Percentiles rank a stretch among this genome's conserved stretches.
Conservation (phyloP, 129 eudicot genomes). For the Pseudognaphalium luteoalbum region DNA sequence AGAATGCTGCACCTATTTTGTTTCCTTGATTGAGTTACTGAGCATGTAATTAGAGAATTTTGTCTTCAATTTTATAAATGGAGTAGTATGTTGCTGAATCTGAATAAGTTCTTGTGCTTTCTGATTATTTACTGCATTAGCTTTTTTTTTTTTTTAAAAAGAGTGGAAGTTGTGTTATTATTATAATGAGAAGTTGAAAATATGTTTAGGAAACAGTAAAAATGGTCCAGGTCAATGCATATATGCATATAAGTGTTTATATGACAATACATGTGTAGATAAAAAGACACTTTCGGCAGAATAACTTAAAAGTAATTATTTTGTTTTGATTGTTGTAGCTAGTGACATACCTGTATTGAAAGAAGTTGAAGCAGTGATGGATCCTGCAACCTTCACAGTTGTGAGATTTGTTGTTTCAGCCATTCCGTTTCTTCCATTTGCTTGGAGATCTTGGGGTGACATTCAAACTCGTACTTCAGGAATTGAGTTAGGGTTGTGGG, state of each 20-base stretch:
- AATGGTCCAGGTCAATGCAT: neutral
- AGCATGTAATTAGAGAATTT: neutral
- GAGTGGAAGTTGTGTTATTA: neutral
- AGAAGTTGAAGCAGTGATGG: slow-evolving; percentile 82
- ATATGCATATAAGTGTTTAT: no score
- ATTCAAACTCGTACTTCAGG: slow-evolving; percentile 68
- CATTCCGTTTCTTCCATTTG: slow-evolving; percentile 78
- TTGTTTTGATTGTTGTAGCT: slow-evolving; percentile 44
- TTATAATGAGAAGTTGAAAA: neutral
- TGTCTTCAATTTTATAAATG: neutral
- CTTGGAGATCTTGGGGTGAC: slow-evolving; percentile 60
- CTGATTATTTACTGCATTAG: no score
- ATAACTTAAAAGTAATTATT: neutral
- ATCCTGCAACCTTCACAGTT: slow-evolving; percentile 79
- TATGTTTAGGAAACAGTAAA: neutral
- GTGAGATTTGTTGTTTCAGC: slow-evolving; percentile 73
- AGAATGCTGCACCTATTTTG: neutral
- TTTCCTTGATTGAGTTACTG: neutral
- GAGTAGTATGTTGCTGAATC: neutral
- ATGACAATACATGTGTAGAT: neutral
- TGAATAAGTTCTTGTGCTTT: no score
- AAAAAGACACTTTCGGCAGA: no score
- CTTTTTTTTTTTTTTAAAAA: no score
- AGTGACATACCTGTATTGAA: slow-evolving; percentile 86
- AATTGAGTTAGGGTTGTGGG: slow-evolving; percentile 84